phyloP scores from a whole-genome alignment of 768 basidiomycete species.

The Mrakia frigida region DNA sequence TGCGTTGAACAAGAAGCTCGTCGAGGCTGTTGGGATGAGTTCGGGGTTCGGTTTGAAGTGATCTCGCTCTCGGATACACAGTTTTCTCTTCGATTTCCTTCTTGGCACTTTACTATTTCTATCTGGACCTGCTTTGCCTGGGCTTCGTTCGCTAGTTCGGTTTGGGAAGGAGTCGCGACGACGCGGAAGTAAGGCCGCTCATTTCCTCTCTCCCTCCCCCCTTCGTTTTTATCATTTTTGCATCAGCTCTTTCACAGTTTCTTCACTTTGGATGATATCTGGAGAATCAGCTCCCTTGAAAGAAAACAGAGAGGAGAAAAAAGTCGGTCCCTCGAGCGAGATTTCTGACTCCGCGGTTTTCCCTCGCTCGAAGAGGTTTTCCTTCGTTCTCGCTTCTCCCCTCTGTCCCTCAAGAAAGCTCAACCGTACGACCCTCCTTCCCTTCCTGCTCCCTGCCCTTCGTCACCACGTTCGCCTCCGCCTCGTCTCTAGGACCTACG shows the following conservation, averaged over 20 bases:
- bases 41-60: constrained; percentile 32
- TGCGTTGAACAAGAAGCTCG: constrained; percentile 21
- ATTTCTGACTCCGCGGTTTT: no score
- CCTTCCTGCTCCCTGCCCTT: not conserved
- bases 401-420: not conserved
- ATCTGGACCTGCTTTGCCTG: not conserved
- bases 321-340: no score
- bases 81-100: no score
- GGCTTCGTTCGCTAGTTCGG: not conserved
- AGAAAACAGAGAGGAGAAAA: no score
- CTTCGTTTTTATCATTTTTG: no score
- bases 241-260: no score
- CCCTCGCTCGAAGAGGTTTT: no score
- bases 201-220: not conserved
- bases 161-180: not conserved
- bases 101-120: no score
- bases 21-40: constrained; percentile 16
- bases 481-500: not conserved
- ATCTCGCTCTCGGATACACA: no score
- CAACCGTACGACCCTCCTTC: not conserved
- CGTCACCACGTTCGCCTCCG: not conserved
- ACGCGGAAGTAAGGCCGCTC: not conserved
- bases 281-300: no score
- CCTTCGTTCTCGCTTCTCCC: no score
- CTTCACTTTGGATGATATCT: no score